phyloP scores from a whole-genome alignment of 1,284 basidiomycete genomes.

The Termitomyces sp. region DNA sequence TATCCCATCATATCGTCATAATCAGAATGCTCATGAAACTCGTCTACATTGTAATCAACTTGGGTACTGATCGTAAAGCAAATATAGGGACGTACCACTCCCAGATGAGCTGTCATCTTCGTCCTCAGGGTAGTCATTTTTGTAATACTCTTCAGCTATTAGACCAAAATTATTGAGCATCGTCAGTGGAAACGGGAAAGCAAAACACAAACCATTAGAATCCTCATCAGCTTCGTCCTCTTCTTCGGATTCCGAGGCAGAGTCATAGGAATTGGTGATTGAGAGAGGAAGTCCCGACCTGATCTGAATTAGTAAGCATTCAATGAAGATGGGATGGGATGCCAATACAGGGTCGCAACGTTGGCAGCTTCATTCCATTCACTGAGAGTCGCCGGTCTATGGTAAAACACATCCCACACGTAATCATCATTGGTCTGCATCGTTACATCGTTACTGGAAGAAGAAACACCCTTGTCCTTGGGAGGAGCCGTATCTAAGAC shows the following conservation, averaged over 20 bases:
- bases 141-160: slow-evolving; percentile 80
- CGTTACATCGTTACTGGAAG: slow-evolving; percentile 2
- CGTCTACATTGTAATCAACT: slow-evolving; percentile 26
- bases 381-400: slow-evolving; percentile 50
- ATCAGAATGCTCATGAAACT: slow-evolving; percentile 43
- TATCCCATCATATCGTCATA: slow-evolving; percentile 30
- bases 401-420: slow-evolving; percentile 78
- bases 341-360: slow-evolving; percentile 57
- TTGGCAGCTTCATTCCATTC: slow-evolving; percentile 56
- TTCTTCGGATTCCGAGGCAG: slow-evolving; percentile 55
- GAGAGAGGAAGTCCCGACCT: slow-evolving; percentile 63
- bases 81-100: slow-evolving; percentile 32
- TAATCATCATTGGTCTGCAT: slow-evolving; percentile 45
- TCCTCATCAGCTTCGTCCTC: slow-evolving; percentile 78
- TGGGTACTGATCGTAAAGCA: slow-evolving; percentile 6
- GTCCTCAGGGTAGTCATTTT: slow-evolving; percentile 76
- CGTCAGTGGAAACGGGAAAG: background rate
- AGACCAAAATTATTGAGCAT: background rate
- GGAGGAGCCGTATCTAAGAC: slow-evolving; percentile 13
- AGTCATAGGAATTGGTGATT: slow-evolving; percentile 43
- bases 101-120: slow-evolving; percentile 43
- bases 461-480: slow-evolving; percentile 8
- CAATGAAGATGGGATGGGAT: background rate
- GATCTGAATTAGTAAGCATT: slow-evolving; percentile 8
- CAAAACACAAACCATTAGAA: slow-evolving; percentile 56